Conservation (phyloP, 2,329 filamentous ascomycete species). For the Diaporthe sp. region DNA sequence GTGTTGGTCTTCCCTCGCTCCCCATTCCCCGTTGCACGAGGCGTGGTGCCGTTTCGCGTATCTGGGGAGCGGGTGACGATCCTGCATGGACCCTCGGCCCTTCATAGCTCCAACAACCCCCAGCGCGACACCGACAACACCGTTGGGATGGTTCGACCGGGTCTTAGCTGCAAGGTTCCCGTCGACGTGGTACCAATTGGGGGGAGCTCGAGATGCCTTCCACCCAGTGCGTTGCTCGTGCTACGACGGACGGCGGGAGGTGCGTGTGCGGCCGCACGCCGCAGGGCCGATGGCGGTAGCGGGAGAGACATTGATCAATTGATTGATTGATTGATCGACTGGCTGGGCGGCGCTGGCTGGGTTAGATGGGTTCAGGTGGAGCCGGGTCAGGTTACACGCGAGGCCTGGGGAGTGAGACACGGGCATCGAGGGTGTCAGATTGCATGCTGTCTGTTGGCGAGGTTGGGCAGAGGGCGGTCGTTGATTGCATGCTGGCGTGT, state of each 20-base stretch:
- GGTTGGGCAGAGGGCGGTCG: not conserved
- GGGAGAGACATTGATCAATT: conserved; percentile 12
- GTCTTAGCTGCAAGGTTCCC: conserved; percentile 32
- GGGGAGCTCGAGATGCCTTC: not conserved
- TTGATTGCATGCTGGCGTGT: not conserved
- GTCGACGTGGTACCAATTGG: conserved; percentile 26
- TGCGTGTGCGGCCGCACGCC: not conserved
- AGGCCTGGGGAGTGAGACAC: conserved; percentile 19
- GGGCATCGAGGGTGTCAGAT: conserved; percentile 24
- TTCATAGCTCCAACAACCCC: not conserved
- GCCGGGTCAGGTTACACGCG: conserved; percentile 27
- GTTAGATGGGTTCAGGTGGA: conserved; percentile 4
- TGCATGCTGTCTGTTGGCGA: conserved; percentile 21
- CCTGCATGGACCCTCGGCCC: conserved; percentile 22
- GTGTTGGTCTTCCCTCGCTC: not conserved
- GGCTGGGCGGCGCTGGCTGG: not conserved
- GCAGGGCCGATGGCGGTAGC: not conserved
- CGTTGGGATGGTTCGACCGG: conserved; percentile 22
- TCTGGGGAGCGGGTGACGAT: conserved; percentile 16
- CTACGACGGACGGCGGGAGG: not conserved
- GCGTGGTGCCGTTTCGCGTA: conserved; percentile 26
- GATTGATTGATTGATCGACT: conserved; percentile 23
- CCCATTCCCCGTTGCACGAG: not conserved
- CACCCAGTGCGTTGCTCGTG: not conserved
- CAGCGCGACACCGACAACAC: conserved; percentile 15